Evolutionary conservation across 306 rosid genomes (phyloP).

Genomic region (Hylodesmum podocarpum): DNA sequence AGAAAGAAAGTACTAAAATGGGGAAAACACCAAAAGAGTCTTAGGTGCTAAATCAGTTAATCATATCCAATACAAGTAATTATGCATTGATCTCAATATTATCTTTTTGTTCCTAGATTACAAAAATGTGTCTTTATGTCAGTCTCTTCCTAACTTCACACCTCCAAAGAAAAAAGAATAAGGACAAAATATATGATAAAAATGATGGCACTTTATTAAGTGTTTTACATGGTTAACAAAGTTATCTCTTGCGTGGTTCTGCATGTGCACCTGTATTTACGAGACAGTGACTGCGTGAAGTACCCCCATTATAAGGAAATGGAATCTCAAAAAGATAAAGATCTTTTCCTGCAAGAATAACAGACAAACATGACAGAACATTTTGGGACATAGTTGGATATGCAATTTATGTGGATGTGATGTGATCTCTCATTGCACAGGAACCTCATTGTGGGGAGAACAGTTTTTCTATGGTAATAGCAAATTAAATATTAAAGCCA

Average conservation of each 20-base stretch:
- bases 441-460: background rate
- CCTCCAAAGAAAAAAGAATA: background rate
- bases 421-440: background rate
- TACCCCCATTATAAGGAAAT: background rate
- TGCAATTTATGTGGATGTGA: constrained; percentile 6
- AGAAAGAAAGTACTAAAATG: background rate
- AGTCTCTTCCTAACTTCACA: background rate
- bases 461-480: background rate
- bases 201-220: background rate
- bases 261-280: constrained; percentile 21
- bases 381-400: background rate
- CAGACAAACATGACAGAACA: background rate
- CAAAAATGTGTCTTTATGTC: background rate
- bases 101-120: background rate
- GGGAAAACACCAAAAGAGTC: background rate
- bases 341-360: background rate
- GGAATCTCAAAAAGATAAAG: background rate
- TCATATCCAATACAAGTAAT: background rate
- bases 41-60: background rate
- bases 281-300: background rate
- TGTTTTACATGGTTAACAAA: background rate
- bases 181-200: background rate
- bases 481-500: background rate
- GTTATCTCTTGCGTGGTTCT: background rate
- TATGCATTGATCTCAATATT: background rate